A percentile compares a stretch with the other conserved stretches of the same genome.
Conservation (phyloP, 2,329 filamentous ascomycete genomes). For the Leptographium lundbergii region DNA sequence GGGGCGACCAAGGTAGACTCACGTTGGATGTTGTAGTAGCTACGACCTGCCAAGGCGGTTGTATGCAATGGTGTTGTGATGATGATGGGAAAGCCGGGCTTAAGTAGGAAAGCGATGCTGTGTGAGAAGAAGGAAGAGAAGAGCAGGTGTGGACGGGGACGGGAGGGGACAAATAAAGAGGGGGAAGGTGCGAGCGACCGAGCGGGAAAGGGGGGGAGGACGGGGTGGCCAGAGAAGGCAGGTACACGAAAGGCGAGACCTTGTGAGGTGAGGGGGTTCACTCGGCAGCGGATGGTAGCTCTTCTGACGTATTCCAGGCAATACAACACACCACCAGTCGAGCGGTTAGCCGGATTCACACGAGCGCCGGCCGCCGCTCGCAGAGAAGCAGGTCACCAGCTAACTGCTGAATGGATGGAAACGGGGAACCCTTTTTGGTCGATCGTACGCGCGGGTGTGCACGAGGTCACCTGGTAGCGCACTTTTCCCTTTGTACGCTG, state of each 20-base stretch:
- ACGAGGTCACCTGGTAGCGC: no score
- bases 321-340: not conserved
- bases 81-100: conserved; percentile 2
- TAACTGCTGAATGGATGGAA: not conserved
- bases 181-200: conserved; percentile 3
- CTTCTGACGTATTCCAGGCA: no score
- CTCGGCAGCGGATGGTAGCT: not conserved
- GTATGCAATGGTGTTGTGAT: conserved; percentile 2
- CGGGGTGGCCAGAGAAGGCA: not conserved
- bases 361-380: not conserved
- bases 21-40: not conserved
- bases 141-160: not conserved
- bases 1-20: not conserved
- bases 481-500: no score
- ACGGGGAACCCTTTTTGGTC: not conserved
- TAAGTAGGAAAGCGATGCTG: not conserved
- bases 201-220: not conserved
- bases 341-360: not conserved
- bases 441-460: no score
- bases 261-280: conserved; percentile 1
- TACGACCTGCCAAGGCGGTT: not conserved
- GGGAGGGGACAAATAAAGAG: conserved; percentile 1
- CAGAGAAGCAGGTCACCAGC: not conserved
- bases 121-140: not conserved
- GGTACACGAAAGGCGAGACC: not conserved